Base-by-base conservation (phyloP, 108 stramenopile genomes). In the Cyclotella kingstonii region DNA sequence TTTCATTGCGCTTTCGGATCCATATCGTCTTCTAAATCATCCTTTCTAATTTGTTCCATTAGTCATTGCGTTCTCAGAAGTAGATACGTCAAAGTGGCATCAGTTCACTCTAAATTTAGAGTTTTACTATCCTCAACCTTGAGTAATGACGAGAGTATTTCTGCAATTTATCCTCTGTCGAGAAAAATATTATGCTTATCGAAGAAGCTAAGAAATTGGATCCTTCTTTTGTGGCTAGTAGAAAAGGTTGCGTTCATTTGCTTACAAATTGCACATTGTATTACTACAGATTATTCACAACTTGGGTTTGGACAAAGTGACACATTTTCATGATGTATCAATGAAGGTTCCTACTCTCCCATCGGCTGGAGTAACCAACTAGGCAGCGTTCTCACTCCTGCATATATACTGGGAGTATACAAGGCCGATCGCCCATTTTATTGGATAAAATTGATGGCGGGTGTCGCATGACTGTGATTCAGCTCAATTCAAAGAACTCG, bases 391-490 rank as follows among this genome's bases (percentile, higher is more conserved):
- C 77, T n/a, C n/a, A n/a, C n/a, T n/a, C n/a, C n/a, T n/a, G n/a
- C n/a, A n/a, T n/a, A n/a, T n/a, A n/a, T n/a, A 10, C 76, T 71
- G 0, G 66, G 74, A 17, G 81, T 91, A 11, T 91, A 84, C 49
- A 82, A 84, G 3, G 84, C 80, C 21, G 86, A 87, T 62, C 75
- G 90, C 14, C 81, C 84, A 11, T 91, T 87, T 59, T 72, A 68
- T 31, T 91, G 90, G 90, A 91, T 54, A 77, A 67, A 5, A 91
- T 91, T 58, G 86, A 91, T 62, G 90, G 87, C 1, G 79, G 83
- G 18, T 77, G 90, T 46, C 80, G 86, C 14, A 83, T 85, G 85
- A 78, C 81, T 19, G 81, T 91, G 9, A 76, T 91, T 35, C 71
- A 80, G 55, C 43, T 84, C 23, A 8, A 33, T 29, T 45, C 67